These are phyloP conservation scores for Golovinomyces cichoracearum DNA, from an alignment of 2,329 filamentous ascomycete genomes.

Conservation along the genomic window DNA sequence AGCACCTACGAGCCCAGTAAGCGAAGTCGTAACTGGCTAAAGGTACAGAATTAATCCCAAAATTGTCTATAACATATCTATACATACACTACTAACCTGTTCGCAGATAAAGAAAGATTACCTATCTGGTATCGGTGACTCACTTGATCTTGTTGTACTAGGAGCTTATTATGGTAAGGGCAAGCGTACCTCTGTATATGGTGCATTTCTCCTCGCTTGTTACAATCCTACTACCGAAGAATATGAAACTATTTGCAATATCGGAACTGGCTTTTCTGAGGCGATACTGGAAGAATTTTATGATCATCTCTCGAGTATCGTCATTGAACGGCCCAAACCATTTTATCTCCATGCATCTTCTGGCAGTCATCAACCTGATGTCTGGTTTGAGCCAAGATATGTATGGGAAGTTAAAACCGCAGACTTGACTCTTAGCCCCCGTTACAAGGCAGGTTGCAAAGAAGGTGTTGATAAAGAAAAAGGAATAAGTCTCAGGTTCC, in stretches of 20 bases:
- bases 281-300: constrained; percentile 76
- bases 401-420: constrained; percentile 98
- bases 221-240: constrained; percentile 57
- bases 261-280: constrained; percentile 90
- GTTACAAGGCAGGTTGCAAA: constrained; percentile 73
- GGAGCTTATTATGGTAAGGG: constrained; percentile 86
- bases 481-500: constrained; percentile 75
- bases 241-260: constrained; percentile 95
- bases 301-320: constrained; percentile 43
- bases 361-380: constrained; percentile 81
- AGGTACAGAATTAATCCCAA: constrained; percentile 26
- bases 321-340: constrained; percentile 76
- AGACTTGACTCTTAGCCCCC: constrained; percentile 71
- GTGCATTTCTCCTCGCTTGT: constrained; percentile 82
- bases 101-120: constrained; percentile 86
- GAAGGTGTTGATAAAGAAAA: constrained; percentile 50
- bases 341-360: constrained; percentile 73
- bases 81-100: background rate
- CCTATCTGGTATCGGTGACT: constrained; percentile 76
- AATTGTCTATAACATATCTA: background rate
- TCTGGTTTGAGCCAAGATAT: constrained; percentile 86
- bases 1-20: constrained; percentile 92
- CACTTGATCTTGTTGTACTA: constrained; percentile 81
- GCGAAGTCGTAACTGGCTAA: constrained; percentile 92
- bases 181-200: constrained; percentile 87